Conservation (phyloP, 495 filamentous ascomycete genomes). For the Copromyces sp. region DNA sequence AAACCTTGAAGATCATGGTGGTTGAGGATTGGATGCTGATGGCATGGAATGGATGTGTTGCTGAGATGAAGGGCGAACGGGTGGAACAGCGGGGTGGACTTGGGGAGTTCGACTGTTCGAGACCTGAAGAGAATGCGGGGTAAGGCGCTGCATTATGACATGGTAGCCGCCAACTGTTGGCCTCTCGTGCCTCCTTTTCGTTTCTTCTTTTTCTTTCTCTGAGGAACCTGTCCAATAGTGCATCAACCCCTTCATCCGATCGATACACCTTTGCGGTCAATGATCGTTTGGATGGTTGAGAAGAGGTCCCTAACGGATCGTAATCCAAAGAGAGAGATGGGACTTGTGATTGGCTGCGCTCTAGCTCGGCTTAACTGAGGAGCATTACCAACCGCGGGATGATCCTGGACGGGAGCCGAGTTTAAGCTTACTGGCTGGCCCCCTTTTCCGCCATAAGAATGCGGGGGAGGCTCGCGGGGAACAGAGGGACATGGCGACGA, state of each 20-base stretch:
- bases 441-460: background rate
- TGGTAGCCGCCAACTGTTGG: background rate
- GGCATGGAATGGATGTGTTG: background rate
- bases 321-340: background rate
- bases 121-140: background rate
- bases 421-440: background rate
- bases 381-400: background rate
- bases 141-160: background rate
- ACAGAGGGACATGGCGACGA: background rate
- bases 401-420: background rate
- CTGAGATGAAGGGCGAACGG: background rate
- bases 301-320: background rate
- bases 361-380: background rate
- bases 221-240: background rate
- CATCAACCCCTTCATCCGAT: background rate
- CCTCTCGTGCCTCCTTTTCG: background rate
- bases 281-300: background rate
- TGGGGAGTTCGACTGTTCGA: background rate
- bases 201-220: background rate
- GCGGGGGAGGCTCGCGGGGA: background rate
- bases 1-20: background rate
- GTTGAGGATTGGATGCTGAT: background rate
- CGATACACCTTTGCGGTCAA: background rate
- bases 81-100: background rate
- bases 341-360: background rate